phyloP scores from a whole-genome alignment of 257 asterid genomes.

The Eucommia ulmoides region DNA sequence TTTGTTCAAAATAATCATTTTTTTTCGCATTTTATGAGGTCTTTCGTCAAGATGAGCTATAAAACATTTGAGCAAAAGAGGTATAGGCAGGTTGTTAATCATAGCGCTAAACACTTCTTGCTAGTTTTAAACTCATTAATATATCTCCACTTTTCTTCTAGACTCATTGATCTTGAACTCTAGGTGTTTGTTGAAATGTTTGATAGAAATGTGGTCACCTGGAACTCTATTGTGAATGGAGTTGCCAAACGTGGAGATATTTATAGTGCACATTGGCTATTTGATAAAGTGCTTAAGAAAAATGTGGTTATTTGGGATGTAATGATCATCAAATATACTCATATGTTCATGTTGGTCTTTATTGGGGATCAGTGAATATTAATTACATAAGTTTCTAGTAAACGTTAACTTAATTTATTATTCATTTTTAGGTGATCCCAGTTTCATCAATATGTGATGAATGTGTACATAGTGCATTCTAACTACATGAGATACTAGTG shows the following conservation, averaged over 20 bases:
- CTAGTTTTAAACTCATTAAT: slow-evolving; percentile 50
- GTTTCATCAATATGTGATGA: too few relatives aligned
- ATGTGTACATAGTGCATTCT: too few relatives aligned
- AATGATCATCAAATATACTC: slow-evolving; percentile 53
- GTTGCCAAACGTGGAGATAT: slow-evolving; percentile 37
- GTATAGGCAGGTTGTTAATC: slow-evolving; percentile 50
- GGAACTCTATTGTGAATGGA: slow-evolving; percentile 45
- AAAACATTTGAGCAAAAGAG: slow-evolving; percentile 45
- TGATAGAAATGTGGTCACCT: slow-evolving; percentile 39
- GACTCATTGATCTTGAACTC: slow-evolving; percentile 24
- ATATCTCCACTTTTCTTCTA: slow-evolving; percentile 43
- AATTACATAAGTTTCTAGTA: too few relatives aligned
- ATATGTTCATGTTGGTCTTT: too few relatives aligned
- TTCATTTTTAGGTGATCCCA: too few relatives aligned
- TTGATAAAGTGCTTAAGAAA: slow-evolving; percentile 42
- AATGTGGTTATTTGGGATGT: slow-evolving; percentile 50
- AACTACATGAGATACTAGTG: too few relatives aligned
- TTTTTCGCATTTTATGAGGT: slow-evolving; percentile 51
- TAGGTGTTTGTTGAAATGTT: slow-evolving; percentile 38
- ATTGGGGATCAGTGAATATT: too few relatives aligned
- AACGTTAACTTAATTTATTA: too few relatives aligned
- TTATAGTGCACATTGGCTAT: slow-evolving; percentile 39
- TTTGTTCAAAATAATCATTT: slow-evolving; percentile 47
- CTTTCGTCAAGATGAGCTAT: slow-evolving; percentile 37
- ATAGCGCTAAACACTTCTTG: slow-evolving; percentile 47